A percentile compares a stretch with the other conserved stretches of the same genome.
phyloP scores from a whole-genome alignment of 345 rosid genomes.

The Rhodamnia rubescens region DNA sequence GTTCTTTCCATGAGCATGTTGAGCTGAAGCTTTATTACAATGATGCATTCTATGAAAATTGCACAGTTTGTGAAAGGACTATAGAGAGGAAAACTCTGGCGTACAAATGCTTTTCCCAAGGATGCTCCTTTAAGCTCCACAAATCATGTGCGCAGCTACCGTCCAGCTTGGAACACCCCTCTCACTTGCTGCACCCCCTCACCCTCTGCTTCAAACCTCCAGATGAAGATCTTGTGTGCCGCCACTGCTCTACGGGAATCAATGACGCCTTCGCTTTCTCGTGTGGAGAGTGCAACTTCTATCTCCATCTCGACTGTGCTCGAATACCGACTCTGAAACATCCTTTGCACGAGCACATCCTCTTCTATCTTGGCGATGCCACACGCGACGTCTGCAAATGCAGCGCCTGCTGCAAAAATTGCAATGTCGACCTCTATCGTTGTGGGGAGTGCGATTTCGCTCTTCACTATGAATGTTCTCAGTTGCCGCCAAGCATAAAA shows the following conservation, averaged over 20 bases:
- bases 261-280: accelerated
- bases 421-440: too few relatives aligned
- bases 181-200: neutral
- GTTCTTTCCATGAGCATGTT: neutral
- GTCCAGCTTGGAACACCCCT: neutral
- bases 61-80: accelerated
- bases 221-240: accelerated
- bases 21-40: neutral
- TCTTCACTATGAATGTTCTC: neutral
- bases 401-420: too few relatives aligned
- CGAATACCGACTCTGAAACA: accelerated
- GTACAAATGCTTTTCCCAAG: neutral
- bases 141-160: neutral
- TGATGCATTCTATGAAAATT: neutral
- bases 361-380: too few relatives aligned
- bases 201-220: neutral
- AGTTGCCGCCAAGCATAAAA: accelerated
- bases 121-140: accelerated
- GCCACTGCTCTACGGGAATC: accelerated
- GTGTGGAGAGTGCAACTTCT: neutral
- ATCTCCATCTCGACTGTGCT: neutral
- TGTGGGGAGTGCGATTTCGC: too few relatives aligned
- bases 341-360: too few relatives aligned
- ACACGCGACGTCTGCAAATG: too few relatives aligned
- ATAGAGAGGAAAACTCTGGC: accelerated